Percentiles rank a stretch among this genome's conserved stretches.
Conservation (phyloP, 495 filamentous ascomycete genomes). For the Hypoxylon cercidicola region DNA sequence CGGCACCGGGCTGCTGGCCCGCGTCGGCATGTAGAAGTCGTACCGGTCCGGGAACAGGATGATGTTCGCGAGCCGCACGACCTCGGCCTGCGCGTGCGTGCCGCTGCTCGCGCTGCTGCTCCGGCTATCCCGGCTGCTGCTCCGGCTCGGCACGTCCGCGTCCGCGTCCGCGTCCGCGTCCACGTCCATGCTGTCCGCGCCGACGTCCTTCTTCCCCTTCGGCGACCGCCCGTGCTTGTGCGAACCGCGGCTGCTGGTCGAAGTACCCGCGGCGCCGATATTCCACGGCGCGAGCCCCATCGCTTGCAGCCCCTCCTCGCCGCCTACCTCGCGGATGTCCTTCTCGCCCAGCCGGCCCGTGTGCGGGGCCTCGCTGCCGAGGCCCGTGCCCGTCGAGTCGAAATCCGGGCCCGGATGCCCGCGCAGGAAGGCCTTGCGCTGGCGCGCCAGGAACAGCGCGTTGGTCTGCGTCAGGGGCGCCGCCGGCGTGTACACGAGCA, state of each 20-base stretch:
- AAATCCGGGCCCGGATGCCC: constrained; percentile 80
- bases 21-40: constrained; percentile 60
- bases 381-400: constrained; percentile 59
- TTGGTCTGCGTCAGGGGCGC: constrained; percentile 84
- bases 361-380: constrained; percentile 58
- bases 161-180: too few species aligned
- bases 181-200: constrained; percentile 29
- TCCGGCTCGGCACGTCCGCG: constrained; percentile 20
- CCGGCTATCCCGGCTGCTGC: constrained; percentile 35
- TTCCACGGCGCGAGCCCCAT: constrained; percentile 62
- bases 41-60: constrained; percentile 62
- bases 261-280: constrained; percentile 42
- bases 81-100: constrained; percentile 56
- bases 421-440: constrained; percentile 74
- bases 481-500: constrained; percentile 83
- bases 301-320: constrained; percentile 56
- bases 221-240: neutral
- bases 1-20: constrained; percentile 42
- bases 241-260: neutral
- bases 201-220: constrained; percentile 32
- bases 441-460: constrained; percentile 77
- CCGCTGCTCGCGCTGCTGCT: constrained; percentile 35
- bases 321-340: constrained; percentile 59
- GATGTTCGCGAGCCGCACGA: constrained; percentile 60
- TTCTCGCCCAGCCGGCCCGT: constrained; percentile 55